Conservation (phyloP, 2,329 filamentous ascomycete species). For the Hymenoscyphus repandus region DNA sequence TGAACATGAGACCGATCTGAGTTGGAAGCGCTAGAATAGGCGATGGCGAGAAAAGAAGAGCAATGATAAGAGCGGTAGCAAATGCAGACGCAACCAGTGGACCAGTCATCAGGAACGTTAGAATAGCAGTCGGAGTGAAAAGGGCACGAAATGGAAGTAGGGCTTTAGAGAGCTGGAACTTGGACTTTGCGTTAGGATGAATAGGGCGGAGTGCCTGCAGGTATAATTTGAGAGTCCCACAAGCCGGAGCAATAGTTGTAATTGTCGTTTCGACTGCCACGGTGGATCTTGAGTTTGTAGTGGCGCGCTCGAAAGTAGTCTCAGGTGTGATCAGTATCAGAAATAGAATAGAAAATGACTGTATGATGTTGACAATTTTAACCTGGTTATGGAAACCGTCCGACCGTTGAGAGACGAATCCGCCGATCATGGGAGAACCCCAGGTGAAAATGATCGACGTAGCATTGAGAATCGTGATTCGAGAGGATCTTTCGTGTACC, state of each 20-base stretch:
- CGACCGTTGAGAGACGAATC: slow-evolving; percentile 39
- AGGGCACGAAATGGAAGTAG: slow-evolving; percentile 40
- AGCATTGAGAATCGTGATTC: slow-evolving; percentile 41
- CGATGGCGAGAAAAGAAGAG: slow-evolving; percentile 41
- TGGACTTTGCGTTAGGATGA: slow-evolving; percentile 10
- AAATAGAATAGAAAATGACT: slow-evolving; percentile 42
- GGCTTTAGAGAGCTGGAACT: slow-evolving; percentile 29
- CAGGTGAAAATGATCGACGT: slow-evolving; percentile 44
- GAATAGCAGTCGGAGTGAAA: slow-evolving; percentile 43
- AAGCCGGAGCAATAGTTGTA: slow-evolving; percentile 4
- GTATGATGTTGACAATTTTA: slow-evolving; percentile 45
- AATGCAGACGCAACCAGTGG: slow-evolving; percentile 44
- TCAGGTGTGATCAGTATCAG: slow-evolving; percentile 46
- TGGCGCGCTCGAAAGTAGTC: slow-evolving; percentile 44
- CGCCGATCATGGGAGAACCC: slow-evolving; percentile 50
- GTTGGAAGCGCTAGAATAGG: slow-evolving; percentile 39
- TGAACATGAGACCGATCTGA: slow-evolving; percentile 39
- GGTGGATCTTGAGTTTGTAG: neutral
- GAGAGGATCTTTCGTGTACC: slow-evolving; percentile 48
- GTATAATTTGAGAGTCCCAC: slow-evolving; percentile 14
- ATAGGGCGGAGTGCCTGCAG: slow-evolving; percentile 16
- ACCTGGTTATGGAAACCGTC: slow-evolving; percentile 44
- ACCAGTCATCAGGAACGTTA: slow-evolving; percentile 41
- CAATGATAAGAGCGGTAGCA: slow-evolving; percentile 41
- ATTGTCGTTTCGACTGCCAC: slow-evolving; percentile 3